Percentiles rank a stretch among this genome's conserved stretches.
Evolutionary conservation across 257 asterid genomes (phyloP).

Genomic region (Salvia rosmarinus): DNA sequence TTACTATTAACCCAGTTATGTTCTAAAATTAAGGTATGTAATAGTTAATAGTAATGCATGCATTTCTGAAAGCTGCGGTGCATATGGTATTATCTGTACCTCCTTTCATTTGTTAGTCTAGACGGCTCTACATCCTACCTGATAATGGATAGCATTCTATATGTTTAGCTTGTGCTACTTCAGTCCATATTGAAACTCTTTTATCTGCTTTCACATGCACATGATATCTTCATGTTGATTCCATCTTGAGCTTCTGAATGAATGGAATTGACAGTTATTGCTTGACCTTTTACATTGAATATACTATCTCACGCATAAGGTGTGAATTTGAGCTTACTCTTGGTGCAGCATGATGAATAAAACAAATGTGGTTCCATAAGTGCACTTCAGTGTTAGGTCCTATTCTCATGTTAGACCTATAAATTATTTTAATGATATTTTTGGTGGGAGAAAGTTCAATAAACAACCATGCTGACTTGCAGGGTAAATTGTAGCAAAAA

Average conservation of each 20-base stretch:
- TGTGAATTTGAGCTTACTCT: slow-evolving; percentile 19
- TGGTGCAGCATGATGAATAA: background rate
- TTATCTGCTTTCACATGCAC: background rate
- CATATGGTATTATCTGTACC: background rate
- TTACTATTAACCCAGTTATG: background rate
- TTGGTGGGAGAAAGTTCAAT: background rate
- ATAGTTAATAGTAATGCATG: background rate
- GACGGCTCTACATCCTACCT: background rate
- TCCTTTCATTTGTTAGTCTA: background rate
- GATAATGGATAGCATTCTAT: background rate
- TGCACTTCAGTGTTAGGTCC: background rate
- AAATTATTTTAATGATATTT: background rate
- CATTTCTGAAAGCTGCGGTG: background rate
- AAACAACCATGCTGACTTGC: background rate
- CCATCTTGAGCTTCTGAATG: background rate
- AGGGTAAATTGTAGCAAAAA: background rate
- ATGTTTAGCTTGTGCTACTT: background rate
- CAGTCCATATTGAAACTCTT: slow-evolving; percentile 2
- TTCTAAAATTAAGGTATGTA: slow-evolving; percentile 5
- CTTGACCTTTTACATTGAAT: background rate
- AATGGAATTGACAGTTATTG: slow-evolving; percentile 6
- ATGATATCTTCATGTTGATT: background rate
- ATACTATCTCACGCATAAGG: background rate
- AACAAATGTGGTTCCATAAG: background rate
- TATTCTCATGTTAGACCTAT: background rate